Evolutionary conservation across 2,329 filamentous ascomycete genomes (phyloP), one percentile per base, ranked within the genome.

Genomic region (Aspergillus niger): DNA sequence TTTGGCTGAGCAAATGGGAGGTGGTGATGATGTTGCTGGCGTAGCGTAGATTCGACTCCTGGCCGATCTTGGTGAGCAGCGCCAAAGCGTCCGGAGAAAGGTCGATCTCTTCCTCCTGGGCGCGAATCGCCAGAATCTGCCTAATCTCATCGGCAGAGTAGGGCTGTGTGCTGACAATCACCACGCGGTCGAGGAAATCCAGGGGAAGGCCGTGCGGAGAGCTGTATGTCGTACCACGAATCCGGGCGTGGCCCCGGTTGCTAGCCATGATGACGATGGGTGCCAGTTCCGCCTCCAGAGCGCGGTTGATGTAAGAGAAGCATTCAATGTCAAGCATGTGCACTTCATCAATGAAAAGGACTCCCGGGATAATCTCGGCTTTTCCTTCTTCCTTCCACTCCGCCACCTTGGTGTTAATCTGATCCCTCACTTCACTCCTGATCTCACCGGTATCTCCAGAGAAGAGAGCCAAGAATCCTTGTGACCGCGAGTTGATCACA

Each of bases 361-460:
- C 95, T 49, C 95, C 95, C 0, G 95, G 95, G 0, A 99, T 92
- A 57, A 99, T 98, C 79, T 96, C 93, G 3, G 95, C 95, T 79
- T 99, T 99, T 80, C 95, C 95, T 79, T 99, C 95, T 78, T 99
- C 95, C 79, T 96, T 97, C 95, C 95, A 99, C 79, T 99, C 95
- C 51, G 89, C 93, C 2, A 99, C 93, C 80, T 99, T 99, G 68
- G 91, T 97, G 81, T 99, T 96, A 83, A 99, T 99, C 82, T 99
- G 95, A 76, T 98, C 94, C 59, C 95, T 89, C 63, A 99, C 94
- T 78, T 99, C 95, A 76, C 91, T 96, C 72, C 95, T 86, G 70
- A 99, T 99, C 82, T 99, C 95, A 69, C 95, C 95, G 1, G 95
- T 99, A 77, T 99, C 95, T 65, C 95, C 95, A 0, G 94, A 97